These are phyloP conservation scores for Curvularia sp. DNA, from an alignment of 2,329 filamentous ascomycete species.

Conservation along the genomic window DNA sequence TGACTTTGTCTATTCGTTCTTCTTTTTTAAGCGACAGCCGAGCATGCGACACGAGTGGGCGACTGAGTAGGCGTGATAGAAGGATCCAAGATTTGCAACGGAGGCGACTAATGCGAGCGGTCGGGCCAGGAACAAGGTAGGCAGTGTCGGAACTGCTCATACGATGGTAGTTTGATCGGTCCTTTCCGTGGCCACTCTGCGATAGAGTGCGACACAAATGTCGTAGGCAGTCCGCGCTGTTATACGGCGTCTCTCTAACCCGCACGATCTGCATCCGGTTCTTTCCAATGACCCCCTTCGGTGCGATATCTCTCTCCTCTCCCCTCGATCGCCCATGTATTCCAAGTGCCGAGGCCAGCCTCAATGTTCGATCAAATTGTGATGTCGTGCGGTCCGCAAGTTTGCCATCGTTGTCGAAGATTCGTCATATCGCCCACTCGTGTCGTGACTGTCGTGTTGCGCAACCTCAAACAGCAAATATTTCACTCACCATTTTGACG, in stretches of 20 bases:
- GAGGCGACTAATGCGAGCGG: background rate
- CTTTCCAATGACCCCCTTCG: background rate
- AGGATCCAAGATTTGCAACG: background rate
- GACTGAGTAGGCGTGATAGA: conserved; percentile 8
- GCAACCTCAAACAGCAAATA: conserved; percentile 5
- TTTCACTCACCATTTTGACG: conserved; percentile 51
- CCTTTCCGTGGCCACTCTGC: background rate
- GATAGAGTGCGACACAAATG: background rate
- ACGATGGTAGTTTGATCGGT: background rate
- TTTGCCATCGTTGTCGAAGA: conserved; percentile 32
- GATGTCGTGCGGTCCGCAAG: conserved; percentile 20
- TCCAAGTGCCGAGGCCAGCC: conserved; percentile 3
- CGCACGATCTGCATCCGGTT: background rate
- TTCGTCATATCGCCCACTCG: conserved; percentile 33
- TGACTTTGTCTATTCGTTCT: background rate
- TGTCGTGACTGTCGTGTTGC: conserved; percentile 32
- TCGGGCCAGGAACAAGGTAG: background rate
- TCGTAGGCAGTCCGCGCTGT: background rate
- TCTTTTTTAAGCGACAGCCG: background rate
- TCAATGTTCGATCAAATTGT: conserved; percentile 6
- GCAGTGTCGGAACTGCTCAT: background rate
- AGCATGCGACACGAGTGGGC: conserved; percentile 18
- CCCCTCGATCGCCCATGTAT: background rate
- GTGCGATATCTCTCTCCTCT: background rate
- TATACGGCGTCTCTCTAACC: background rate